phyloP scores from a whole-genome alignment of 352 stramenopile genomes.

The Phytophthora cactorum region DNA sequence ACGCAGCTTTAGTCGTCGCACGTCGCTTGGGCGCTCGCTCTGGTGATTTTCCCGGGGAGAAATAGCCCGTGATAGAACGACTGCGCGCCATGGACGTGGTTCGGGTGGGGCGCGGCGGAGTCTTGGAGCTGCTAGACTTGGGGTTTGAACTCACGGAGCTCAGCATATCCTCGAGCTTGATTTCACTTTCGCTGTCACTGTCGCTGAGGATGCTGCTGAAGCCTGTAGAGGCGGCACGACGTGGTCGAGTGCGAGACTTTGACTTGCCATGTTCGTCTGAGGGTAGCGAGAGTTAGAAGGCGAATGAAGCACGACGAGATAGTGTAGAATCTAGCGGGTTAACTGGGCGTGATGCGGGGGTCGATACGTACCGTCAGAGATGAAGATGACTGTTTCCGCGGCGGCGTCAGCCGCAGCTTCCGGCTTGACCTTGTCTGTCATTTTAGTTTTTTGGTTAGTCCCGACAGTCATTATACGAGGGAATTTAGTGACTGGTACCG shows the following conservation, averaged over 20 bases:
- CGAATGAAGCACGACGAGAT: conserved; percentile 2
- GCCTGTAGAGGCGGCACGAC: conserved; percentile 10
- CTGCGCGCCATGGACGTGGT: conserved; percentile 26
- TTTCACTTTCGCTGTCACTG: conserved; percentile 40
- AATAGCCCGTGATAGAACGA: conserved; percentile 28
- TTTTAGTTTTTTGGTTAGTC: conserved; percentile 1
- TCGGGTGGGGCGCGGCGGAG: conserved; percentile 7
- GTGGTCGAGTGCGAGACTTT: conserved; percentile 7
- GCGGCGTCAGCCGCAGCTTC: conserved; percentile 13
- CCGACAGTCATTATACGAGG: background rate
- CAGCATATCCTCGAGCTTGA: conserved; percentile 40
- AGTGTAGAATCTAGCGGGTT: background rate
- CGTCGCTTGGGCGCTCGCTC: conserved; percentile 44
- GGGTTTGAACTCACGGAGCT: conserved; percentile 10
- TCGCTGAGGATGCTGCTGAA: conserved; percentile 35
- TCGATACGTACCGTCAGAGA: conserved; percentile 51
- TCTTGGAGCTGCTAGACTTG: conserved; percentile 15
- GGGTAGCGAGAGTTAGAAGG: conserved; percentile 1
- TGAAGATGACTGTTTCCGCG: conserved; percentile 46
- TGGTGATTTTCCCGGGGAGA: conserved; percentile 19
- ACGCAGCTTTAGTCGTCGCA: conserved; percentile 18
- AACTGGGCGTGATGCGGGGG: background rate
- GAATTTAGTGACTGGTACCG: conserved; percentile 3
- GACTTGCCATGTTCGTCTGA: conserved; percentile 34
- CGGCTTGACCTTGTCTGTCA: conserved; percentile 32